These are phyloP conservation scores for Mrakia frigida DNA, from an alignment of 768 basidiomycete species.

Conservation along the genomic window DNA sequence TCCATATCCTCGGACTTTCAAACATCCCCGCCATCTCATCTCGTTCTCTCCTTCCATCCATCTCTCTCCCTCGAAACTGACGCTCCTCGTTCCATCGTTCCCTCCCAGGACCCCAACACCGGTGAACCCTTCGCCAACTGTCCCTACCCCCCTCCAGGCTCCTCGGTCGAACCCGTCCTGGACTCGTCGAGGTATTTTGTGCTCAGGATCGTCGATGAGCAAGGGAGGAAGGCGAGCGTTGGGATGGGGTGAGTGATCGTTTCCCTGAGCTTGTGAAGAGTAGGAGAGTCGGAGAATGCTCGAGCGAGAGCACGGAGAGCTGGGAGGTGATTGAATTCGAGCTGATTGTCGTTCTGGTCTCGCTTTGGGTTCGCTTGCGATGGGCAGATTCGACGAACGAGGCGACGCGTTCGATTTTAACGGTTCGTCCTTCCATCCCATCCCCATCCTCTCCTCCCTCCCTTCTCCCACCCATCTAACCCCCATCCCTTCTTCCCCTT, in stretches of 20 bases:
- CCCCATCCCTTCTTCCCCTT: conserved; percentile 16
- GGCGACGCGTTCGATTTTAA: conserved; percentile 33
- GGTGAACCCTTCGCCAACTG: conserved; percentile 70
- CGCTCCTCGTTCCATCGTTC: background rate
- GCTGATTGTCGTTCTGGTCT: conserved; percentile 25
- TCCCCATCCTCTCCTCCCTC: conserved; percentile 60
- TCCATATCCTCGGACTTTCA: background rate
- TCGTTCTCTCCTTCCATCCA: background rate
- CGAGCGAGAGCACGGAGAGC: background rate
- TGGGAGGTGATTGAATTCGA: background rate
- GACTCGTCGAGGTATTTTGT: conserved; percentile 96
- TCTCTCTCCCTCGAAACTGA: background rate
- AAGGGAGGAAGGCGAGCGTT: conserved; percentile 80
- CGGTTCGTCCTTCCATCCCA: conserved; percentile 7
- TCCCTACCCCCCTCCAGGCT: conserved; percentile 68
- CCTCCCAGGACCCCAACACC: conserved; percentile 31
- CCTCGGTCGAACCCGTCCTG: conserved; percentile 88
- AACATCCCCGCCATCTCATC: background rate
- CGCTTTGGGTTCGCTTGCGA: background rate
- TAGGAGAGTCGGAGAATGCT: too few species aligned
- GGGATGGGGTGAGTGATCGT: conserved; percentile 90
- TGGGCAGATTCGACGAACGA: conserved; percentile 33
- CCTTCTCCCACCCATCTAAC: conserved; percentile 81
- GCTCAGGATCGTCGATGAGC: conserved; percentile 74
- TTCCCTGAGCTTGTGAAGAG: too few species aligned